Evolutionary conservation across 257 asterid species (phyloP), one percentile per base, ranked within the genome.

Genomic region (Verbena officinalis): DNA sequence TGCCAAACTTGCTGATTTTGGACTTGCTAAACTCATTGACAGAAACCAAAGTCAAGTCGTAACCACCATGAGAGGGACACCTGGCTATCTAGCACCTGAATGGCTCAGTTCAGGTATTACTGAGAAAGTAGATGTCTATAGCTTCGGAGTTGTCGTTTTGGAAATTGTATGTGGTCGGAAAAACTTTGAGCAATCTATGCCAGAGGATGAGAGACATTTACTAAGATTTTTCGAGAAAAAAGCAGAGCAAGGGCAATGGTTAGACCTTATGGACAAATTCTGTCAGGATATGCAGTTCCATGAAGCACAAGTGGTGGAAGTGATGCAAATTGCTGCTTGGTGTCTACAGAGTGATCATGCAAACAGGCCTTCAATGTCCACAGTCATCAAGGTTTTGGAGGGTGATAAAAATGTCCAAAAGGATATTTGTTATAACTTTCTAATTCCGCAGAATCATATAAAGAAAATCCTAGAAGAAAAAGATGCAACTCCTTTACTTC

Each of bases 1-100:
- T 0, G 76, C 82, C 0, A 59, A 77, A 22, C 38, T 77, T 10
- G 63, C 73, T 30, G 73, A 77, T 46, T 76, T 76, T 19, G 78
- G 81, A n/a, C 46, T 62, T 4, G 31, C 75, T 5, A 76, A 76
- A 27, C 78, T 72, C 62, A 64, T 72, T 0, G 70, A 68, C 30
- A 67, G 73, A 55, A 14, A 72, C 65, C 78, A 72, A 31, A 58
- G 75, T 52, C 4, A 64, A 40, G 78, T 77, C 0, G 62, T 77
- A 2, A 72, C 81, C 0, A 63, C 62, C 45, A 72, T 77, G 81
- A 50, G 72, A 52, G 81, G 75, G 17, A 77, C 81, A 13, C 81
- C 78, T 0, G 70, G 75, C 0, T 77, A 77, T 65, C 68, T 72
- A 0, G 77, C 78, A 13, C 75, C 78, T 0, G 75, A 77, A 46